Percentiles rank a stretch among this genome's conserved stretches.
Conservation (phyloP, 345 rosid genomes). For the Eucalyptus sp. region DNA sequence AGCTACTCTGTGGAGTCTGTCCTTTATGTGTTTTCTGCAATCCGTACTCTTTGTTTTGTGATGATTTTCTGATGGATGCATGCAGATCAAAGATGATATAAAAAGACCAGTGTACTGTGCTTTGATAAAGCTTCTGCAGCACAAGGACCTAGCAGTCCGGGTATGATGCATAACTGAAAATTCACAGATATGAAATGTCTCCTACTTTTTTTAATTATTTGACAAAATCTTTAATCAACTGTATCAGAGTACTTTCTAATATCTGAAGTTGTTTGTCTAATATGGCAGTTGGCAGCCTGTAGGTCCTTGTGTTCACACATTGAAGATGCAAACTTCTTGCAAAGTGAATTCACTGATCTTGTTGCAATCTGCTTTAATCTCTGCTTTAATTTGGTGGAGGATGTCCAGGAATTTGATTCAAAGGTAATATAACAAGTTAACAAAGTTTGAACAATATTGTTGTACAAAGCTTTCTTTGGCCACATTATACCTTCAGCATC, state of each 20-base stretch:
- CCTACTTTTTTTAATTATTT: not conserved
- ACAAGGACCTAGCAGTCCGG: conserved; percentile 78
- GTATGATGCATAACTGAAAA: conserved; percentile 22
- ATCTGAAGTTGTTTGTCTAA: conserved; percentile 18
- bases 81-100: conserved; percentile 84
- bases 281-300: conserved; percentile 89
- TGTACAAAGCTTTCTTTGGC: not conserved
- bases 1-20: not conserved
- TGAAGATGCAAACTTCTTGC: conserved; percentile 92
- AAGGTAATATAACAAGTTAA: conserved; percentile 34
- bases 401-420: conserved; percentile 95
- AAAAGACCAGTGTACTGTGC: conserved; percentile 90
- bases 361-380: conserved; percentile 86
- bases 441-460: not conserved
- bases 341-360: conserved; percentile 64
- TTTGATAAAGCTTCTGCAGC: conserved; percentile 74
- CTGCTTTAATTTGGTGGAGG: conserved; percentile 85
- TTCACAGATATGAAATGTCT: not conserved
- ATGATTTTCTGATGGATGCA: conserved; percentile 6
- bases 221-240: not conserved
- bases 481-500: not conserved
- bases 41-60: not conserved
- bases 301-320: conserved; percentile 82
- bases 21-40: not conserved
- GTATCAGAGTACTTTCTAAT: not conserved